Percentiles rank a stretch among this genome's conserved stretches.
Evolutionary conservation across 139 green algal genomes (phyloP).

Genomic region (Auxenochlorella pyrenoidosa): DNA sequence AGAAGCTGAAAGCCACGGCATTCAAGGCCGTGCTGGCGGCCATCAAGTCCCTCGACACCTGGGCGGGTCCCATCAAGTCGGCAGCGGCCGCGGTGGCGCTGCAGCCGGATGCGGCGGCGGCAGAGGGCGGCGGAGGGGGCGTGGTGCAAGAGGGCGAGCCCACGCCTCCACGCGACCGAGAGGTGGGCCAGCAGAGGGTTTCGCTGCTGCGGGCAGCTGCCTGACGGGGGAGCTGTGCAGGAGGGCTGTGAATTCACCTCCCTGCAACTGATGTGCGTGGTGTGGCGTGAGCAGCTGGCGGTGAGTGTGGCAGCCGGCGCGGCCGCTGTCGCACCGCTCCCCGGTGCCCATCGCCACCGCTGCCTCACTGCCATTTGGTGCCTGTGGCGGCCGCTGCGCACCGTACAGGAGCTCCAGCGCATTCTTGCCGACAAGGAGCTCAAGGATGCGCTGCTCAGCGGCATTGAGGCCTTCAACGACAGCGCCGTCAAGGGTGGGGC

Average conservation of each 20-base stretch:
- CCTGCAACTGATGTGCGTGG: too few relatives aligned
- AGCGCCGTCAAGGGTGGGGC: conserved; percentile 35
- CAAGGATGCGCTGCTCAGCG: conserved; percentile 73
- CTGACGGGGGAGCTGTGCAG: too few relatives aligned
- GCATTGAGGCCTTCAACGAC: conserved; percentile 85
- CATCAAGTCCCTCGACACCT: conserved; percentile 76
- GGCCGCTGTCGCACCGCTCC: too few relatives aligned
- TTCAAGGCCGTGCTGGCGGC: conserved; percentile 56
- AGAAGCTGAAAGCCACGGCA: conserved; percentile 29
- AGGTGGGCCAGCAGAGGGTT: not conserved
- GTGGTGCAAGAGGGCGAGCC: not conserved
- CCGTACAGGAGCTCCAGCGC: conserved; percentile 63
- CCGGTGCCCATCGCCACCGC: too few relatives aligned
- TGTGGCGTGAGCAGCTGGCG: too few relatives aligned
- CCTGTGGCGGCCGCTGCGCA: not conserved
- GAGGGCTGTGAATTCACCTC: too few relatives aligned
- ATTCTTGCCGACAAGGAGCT: conserved; percentile 77
- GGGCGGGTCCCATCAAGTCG: conserved; percentile 73
- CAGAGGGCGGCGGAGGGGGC: not conserved
- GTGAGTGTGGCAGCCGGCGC: too few relatives aligned
- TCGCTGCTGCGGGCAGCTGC: too few relatives aligned
- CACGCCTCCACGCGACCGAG: not conserved
- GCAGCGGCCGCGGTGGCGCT: conserved; percentile 9
- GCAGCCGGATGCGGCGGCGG: not conserved
- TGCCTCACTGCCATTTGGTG: not conserved